These are phyloP conservation scores for Arthrinium phaeospermum DNA, from an alignment of 2,329 filamentous ascomycete genomes.

Conservation along the genomic window DNA sequence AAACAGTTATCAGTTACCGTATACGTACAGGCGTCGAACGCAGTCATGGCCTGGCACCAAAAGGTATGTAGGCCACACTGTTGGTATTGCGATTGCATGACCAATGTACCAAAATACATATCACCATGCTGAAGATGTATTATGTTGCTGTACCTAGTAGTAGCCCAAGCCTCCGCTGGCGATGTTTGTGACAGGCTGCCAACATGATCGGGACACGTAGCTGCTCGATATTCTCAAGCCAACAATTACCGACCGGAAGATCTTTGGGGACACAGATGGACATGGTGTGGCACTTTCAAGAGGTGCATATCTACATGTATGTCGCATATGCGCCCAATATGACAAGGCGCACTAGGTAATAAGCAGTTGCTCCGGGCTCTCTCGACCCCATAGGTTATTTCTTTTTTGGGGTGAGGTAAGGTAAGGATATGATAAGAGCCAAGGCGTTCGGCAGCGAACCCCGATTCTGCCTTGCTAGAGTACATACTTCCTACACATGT, in stretches of 20 bases:
- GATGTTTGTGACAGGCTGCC: neutral
- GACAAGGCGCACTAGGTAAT: neutral
- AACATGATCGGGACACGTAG: neutral
- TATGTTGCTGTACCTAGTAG: neutral
- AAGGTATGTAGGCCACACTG: neutral
- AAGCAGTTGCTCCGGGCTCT: neutral
- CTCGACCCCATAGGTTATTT: neutral
- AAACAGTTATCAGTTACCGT: neutral
- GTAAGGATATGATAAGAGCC: neutral
- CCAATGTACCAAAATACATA: neutral
- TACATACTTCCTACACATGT: neutral
- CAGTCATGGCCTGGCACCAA: neutral
- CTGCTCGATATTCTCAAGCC: neutral
- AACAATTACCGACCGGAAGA: neutral
- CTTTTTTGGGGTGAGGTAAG: neutral
- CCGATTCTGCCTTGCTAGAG: conserved; percentile 1
- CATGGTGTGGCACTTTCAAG: neutral
- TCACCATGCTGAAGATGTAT: neutral
- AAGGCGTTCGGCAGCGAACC: neutral
- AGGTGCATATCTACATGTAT: conserved; percentile 1
- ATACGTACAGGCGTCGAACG: neutral
- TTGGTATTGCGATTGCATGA: neutral
- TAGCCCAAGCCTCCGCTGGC: neutral
- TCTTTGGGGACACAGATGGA: neutral
- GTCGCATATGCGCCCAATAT: neutral